Base-by-base conservation (phyloP, 345 rosid species). In the Lumnitzera racemosa region DNA sequence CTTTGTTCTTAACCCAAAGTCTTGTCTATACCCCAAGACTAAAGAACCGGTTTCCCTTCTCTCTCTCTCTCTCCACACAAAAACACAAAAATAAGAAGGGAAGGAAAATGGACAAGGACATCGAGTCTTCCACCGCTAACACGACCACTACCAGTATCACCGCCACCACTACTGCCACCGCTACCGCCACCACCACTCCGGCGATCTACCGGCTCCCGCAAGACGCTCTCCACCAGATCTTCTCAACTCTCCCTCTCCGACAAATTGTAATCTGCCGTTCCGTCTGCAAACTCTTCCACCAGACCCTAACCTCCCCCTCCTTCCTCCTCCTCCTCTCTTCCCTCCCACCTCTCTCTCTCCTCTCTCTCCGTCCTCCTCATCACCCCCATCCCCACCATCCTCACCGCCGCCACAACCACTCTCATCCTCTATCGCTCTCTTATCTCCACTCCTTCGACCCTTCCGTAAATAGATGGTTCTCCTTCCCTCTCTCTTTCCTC, bases 391-490 rank as follows among this genome's bases (percentile, higher is more conserved):
- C 0, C 66, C 52, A 17, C 43, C 51, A 16, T 5, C 2, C 55
- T 2, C 11, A 14, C 29, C 57, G 25, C 50, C 57, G 15, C 48
- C 58, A 24, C 58, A 23, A 15, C 15, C 63, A 20, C 15, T 55
- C 5, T 13, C 24, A 52, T 9, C 43, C 51, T 12, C 62, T 75
- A 7, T 46, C 59, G 10, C 72, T 56, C 0, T 67, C 77, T 2
- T 69, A 56, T 55, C 79, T 91, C 66, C 78, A 84, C 73, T 88
- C 82, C 3, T 88, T 68, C 74, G 95, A 91, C 64, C 90, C 91
- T 3, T 75, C 72, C 48, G 72, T 72, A 55, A 61, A 66, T 68
- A 76, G 61, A 12, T 91, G 96, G 96, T 83, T 83, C 65, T 67
- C 72, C 59, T 83, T 91, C 72, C 66, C 73, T 64, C 87, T 91